Evolutionary conservation across 2,329 filamentous ascomycete genomes (phyloP).

Genomic region (Colletotrichum eremochloae): DNA sequence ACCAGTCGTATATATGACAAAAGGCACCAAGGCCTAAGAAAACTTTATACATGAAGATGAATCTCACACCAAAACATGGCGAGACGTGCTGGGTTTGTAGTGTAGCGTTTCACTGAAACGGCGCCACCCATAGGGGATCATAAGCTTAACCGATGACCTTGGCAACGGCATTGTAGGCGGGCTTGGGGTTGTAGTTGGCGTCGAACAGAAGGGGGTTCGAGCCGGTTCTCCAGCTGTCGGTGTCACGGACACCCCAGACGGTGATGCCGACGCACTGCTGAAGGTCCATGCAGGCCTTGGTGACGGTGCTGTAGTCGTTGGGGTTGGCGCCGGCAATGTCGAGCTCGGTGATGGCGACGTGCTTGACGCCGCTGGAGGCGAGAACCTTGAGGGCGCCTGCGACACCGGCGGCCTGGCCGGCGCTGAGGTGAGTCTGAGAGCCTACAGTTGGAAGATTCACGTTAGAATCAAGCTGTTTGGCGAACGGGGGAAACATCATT

Average conservation of each 20-base stretch:
- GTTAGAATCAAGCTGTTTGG: neutral
- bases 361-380: constrained; percentile 61
- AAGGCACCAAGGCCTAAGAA: neutral
- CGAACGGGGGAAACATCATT: neutral
- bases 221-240: constrained; percentile 64
- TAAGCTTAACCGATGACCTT: neutral
- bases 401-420: neutral
- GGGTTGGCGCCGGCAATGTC: constrained; percentile 72
- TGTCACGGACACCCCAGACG: constrained; percentile 68
- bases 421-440: neutral
- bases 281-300: constrained; percentile 69
- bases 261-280: constrained; percentile 75
- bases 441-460: neutral
- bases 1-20: neutral
- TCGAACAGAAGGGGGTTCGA: constrained; percentile 68
- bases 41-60: neutral
- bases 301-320: constrained; percentile 69
- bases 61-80: neutral
- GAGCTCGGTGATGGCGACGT: constrained; percentile 55
- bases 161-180: constrained; percentile 54
- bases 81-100: neutral
- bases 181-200: constrained; percentile 63
- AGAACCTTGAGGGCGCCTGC: constrained; percentile 58
- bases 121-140: neutral
- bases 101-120: neutral